Evolutionary conservation across 2,329 filamentous ascomycete genomes (phyloP), one percentile per base, ranked within the genome.

Genomic region (Fusarium algeriense): DNA sequence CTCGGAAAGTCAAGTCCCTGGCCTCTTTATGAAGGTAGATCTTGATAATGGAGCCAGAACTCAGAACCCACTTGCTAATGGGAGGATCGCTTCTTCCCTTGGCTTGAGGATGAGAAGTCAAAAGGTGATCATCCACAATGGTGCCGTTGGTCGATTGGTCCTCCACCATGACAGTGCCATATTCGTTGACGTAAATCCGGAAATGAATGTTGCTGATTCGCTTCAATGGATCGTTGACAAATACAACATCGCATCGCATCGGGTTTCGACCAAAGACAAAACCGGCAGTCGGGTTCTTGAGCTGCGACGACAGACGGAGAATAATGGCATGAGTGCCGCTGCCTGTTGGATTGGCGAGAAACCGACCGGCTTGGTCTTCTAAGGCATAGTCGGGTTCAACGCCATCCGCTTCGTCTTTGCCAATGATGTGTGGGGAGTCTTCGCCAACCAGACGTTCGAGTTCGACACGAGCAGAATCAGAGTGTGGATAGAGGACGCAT

Each of bases 81-180:
- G 78, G 84, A 38, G 78, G 77, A 61, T 78, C 77, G 61, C 59
- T 80, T 72, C 74, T 74, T 32, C 75, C 76, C 67, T 82, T 83
- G 30, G 78, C 74, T 55, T 81, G 80, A 26, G 79, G 73, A 50
- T 83, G 81, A 26, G 78, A 75, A 52, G 81, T 84, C 73, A 99
- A 85, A 38, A 93, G 83, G 20, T 85, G 84, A 28, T 89, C 86
- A 80, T 98, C 95, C 61, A 98, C 93, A 65, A 93, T 85, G 7
- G 96, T 98, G 32, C 96, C 96, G 77, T 98, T 99, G n/a, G 94
- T 98, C 1, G 96, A 98, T 78, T 91, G 88, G 78, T 99, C 96
- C 80, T 97, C 91, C 15, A 98, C 84, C 94, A 99, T 97, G 71
- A 98, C 87, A 61, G 93, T 91, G 32, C 92, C 93, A 70, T 93